Conservation (phyloP, 495 filamentous ascomycete species). For the Penicillium egyptiacum region DNA sequence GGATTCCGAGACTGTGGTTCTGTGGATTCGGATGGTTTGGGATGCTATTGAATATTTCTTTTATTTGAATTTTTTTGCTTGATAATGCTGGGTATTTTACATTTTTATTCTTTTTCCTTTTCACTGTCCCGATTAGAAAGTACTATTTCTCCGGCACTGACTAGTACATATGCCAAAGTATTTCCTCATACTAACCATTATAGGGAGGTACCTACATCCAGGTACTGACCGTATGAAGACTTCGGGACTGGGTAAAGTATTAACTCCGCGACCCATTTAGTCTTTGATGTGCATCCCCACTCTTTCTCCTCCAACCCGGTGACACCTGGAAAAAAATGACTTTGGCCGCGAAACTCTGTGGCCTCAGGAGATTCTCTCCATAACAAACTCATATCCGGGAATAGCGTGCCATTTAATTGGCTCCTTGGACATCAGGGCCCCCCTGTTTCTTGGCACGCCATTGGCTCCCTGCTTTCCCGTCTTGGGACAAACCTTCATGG, state of each 20-base stretch:
- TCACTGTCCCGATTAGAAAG: too few relatives aligned
- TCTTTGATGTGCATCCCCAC: background rate
- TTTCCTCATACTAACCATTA: background rate
- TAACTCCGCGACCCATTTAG: background rate
- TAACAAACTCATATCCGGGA: slow-evolving; percentile 1
- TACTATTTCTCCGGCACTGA: background rate
- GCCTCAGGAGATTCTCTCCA: background rate
- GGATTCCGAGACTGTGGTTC: slow-evolving; percentile 5
- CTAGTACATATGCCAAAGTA: background rate
- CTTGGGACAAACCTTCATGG: background rate
- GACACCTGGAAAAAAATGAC: background rate
- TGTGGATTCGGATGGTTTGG: background rate
- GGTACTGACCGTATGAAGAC: background rate
- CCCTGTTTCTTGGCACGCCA: background rate
- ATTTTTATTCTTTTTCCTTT: too few relatives aligned
- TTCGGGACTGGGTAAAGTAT: background rate
- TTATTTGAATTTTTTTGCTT: background rate
- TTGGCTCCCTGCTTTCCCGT: background rate
- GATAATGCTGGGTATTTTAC: too few relatives aligned
- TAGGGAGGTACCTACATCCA: background rate
- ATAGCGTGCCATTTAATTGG: background rate
- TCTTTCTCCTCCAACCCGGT: background rate
- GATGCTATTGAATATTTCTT: background rate
- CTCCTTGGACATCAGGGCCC: background rate
- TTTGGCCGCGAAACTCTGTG: background rate